Percentiles rank a stretch among this genome's conserved stretches.
These are phyloP conservation scores for Diversispora eburnea DNA, from an alignment of 192 early-diverging fungal genomes.

Conservation along the genomic window DNA sequence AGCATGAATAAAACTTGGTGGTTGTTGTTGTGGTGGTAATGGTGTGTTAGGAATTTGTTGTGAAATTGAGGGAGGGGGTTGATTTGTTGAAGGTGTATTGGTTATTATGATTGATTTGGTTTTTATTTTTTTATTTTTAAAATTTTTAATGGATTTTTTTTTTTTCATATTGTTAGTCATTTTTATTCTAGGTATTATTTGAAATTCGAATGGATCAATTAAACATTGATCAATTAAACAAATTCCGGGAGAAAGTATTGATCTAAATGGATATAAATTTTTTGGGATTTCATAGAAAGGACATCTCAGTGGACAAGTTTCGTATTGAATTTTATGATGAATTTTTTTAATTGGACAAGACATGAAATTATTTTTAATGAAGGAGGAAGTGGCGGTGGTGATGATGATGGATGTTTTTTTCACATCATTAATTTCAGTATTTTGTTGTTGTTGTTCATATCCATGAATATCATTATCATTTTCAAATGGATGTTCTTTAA, in stretches of 20 bases:
- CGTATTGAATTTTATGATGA: not conserved
- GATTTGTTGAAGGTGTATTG: no score
- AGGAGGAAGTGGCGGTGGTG: not conserved
- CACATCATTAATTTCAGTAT: no score
- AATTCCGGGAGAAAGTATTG: not conserved
- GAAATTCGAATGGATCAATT: not conserved
- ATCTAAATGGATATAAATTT: not conserved
- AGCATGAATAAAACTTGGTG: conserved; percentile 16
- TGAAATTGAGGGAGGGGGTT: no score
- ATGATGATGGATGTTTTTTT: no score
- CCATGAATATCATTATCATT: no score
- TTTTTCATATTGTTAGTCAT: not conserved
- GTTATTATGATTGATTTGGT: no score
- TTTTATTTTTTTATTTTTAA: not conserved
- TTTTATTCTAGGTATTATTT: not conserved
- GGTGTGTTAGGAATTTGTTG: conserved; percentile 17
- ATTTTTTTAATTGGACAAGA: not conserved
- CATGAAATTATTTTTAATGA: not conserved
- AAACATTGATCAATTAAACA: conserved; percentile 3
- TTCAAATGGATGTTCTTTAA: no score
- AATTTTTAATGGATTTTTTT: not conserved
- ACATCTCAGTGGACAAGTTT: not conserved
- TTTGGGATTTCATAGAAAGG: not conserved
- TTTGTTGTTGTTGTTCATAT: no score
- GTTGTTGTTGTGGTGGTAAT: not conserved